A percentile compares a stretch with the other conserved stretches of the same genome.
phyloP scores from a whole-genome alignment of 805 yeast species.

The Cyberlindnera galapagoensis region DNA sequence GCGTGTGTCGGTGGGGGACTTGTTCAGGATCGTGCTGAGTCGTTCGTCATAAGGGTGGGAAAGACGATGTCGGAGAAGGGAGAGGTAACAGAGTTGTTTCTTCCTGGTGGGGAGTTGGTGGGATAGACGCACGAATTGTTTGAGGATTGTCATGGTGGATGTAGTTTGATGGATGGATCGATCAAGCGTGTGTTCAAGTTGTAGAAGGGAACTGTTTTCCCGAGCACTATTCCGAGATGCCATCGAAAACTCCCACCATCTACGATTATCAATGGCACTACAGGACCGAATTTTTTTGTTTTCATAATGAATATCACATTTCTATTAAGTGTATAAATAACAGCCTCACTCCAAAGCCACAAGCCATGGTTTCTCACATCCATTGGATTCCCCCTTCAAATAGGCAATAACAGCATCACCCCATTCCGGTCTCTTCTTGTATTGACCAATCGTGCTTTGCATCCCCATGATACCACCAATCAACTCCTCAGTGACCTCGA shows the following conservation, averaged over 20 bases:
- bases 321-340: too few relatives aligned
- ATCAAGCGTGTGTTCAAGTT: too few relatives aligned
- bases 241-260: too few relatives aligned
- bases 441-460: constrained; percentile 50
- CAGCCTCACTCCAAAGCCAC: constrained; percentile 7
- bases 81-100: background rate
- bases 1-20: background rate
- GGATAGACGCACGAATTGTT: background rate
- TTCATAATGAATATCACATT: too few relatives aligned
- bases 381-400: constrained; percentile 32
- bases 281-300: too few relatives aligned
- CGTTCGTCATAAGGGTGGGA: background rate
- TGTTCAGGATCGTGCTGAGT: background rate
- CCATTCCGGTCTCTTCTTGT: constrained; percentile 64
- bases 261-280: too few relatives aligned
- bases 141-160: too few relatives aligned
- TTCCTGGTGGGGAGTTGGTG: constrained; percentile 1
- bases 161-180: too few relatives aligned
- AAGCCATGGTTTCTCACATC: constrained; percentile 22
- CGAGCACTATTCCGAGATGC: too few relatives aligned
- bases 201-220: too few relatives aligned
- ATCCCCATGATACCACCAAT: constrained; percentile 59
- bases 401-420: constrained; percentile 53
- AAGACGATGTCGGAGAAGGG: background rate
- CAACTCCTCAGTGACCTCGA: constrained; percentile 44